Conservation (phyloP, 2,329 filamentous ascomycete genomes). For the Neopestalotiopsis sp. region DNA sequence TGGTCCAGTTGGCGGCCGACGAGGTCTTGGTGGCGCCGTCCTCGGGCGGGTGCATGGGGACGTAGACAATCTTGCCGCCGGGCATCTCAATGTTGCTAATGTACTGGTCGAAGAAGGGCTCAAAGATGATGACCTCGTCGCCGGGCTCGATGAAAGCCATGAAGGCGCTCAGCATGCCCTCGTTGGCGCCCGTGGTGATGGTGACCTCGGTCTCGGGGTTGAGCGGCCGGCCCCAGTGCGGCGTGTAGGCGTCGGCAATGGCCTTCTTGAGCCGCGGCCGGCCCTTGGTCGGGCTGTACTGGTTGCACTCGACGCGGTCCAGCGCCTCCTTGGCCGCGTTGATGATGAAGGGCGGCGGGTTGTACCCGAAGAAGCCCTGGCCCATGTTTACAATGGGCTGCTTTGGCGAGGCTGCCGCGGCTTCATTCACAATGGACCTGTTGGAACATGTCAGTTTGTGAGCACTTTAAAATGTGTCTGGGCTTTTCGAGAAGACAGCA, state of each 20-base stretch:
- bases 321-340: slow-evolving; percentile 90
- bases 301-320: slow-evolving; percentile 93
- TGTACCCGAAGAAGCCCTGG: slow-evolving; percentile 86
- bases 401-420: slow-evolving; percentile 64
- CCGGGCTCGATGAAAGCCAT: slow-evolving; percentile 79
- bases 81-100: slow-evolving; percentile 99
- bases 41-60: slow-evolving; percentile 88
- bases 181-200: slow-evolving; percentile 90
- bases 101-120: slow-evolving; percentile 78
- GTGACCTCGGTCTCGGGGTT: slow-evolving; percentile 92
- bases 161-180: slow-evolving; percentile 93
- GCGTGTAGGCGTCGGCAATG: slow-evolving; percentile 89
- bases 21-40: slow-evolving; percentile 81
- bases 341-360: slow-evolving; percentile 88
- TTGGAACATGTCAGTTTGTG: slow-evolving; percentile 49
- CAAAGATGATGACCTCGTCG: slow-evolving; percentile 19
- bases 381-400: slow-evolving; percentile 71
- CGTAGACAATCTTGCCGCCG: slow-evolving; percentile 91
- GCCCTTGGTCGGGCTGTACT: slow-evolving; percentile 96
- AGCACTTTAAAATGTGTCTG: slow-evolving; percentile 29
- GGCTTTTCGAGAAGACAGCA: neutral
- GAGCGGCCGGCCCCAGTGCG: slow-evolving; percentile 80
- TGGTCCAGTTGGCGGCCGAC: slow-evolving; percentile 84
- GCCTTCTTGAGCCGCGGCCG: slow-evolving; percentile 91
- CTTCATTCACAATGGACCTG: slow-evolving; percentile 71